Conservation (phyloP, 164 flowering plant genomes). For the Vitis amurensis region DNA sequence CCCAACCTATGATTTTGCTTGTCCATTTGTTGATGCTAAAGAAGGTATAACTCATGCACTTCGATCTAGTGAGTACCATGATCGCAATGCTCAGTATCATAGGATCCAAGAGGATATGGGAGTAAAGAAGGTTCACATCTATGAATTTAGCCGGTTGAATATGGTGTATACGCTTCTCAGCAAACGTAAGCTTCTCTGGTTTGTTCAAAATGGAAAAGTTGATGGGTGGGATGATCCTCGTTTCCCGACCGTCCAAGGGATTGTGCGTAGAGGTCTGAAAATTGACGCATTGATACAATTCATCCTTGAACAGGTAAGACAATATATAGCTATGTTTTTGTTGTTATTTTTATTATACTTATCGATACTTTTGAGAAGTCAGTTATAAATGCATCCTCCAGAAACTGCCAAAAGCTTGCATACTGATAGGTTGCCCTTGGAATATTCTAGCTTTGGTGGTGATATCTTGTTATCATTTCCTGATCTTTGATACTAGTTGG, state of each 20-base stretch:
- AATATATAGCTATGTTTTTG: not conserved
- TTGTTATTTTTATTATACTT: not conserved
- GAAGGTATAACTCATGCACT: slow-evolving; percentile 95
- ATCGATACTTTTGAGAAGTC: not conserved
- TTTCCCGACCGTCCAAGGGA: slow-evolving; percentile 95
- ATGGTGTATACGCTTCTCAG: slow-evolving; percentile 95
- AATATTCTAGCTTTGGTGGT: not conserved
- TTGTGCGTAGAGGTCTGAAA: slow-evolving; percentile 88
- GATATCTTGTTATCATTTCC: too few relatives aligned
- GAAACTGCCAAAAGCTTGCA: not conserved
- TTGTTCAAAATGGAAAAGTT: slow-evolving; percentile 87
- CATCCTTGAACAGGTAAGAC: slow-evolving; percentile 83
- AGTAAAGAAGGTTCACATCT: slow-evolving; percentile 64
- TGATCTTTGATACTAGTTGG: too few relatives aligned
- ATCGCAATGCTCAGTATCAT: slow-evolving; percentile 87
- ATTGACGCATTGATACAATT: slow-evolving; percentile 88
- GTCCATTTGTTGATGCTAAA: slow-evolving; percentile 91
- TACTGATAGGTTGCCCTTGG: not conserved
- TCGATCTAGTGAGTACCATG: slow-evolving; percentile 94
- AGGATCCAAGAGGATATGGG: slow-evolving; percentile 87
- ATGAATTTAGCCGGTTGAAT: slow-evolving; percentile 89
- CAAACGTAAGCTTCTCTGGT: slow-evolving; percentile 96
- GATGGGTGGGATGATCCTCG: slow-evolving; percentile 99
- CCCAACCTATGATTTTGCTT: slow-evolving; percentile 96
- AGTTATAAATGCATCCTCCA: not conserved